Conservation (phyloP, 2,329 filamentous ascomycete species). For the Hypoxylon sp. region DNA sequence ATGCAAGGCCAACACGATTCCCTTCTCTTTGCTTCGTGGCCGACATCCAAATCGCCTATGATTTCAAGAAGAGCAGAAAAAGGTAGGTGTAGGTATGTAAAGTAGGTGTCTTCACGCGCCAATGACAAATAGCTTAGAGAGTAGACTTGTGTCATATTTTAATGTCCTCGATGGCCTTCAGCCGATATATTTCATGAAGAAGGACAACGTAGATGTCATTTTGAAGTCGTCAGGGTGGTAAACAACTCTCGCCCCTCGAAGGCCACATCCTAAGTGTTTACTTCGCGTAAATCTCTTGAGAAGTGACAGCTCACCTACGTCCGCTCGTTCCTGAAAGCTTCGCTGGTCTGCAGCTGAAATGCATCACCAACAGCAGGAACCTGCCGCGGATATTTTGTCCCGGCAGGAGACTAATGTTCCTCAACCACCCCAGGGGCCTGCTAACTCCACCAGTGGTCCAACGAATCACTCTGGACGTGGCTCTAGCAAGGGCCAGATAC, state of each 20-base stretch:
- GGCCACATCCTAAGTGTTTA: no score
- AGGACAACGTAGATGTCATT: constrained; percentile 7
- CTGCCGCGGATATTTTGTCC: constrained; percentile 20
- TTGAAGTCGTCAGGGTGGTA: constrained; percentile 22
- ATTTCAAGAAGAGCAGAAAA: constrained; percentile 2
- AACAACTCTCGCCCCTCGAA: constrained; percentile 12
- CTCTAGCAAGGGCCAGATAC: constrained; percentile 22
- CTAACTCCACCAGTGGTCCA: constrained; percentile 29
- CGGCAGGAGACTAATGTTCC: constrained; percentile 18
- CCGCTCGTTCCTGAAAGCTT: constrained; percentile 27
- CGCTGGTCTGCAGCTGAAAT: constrained; percentile 17
- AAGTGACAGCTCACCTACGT: constrained; percentile 34
- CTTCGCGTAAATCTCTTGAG: no score
- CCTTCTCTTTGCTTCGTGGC: constrained; percentile 12
- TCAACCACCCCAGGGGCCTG: constrained; percentile 33
- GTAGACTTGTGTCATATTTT: constrained; percentile 23
- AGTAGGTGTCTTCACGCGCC: constrained; percentile 8
- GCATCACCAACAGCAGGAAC: constrained; percentile 20
- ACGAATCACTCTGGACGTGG: constrained; percentile 35
- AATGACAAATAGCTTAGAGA: constrained; percentile 21
- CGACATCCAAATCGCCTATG: constrained; percentile 12
- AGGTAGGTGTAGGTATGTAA: not conserved
- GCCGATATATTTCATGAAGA: constrained; percentile 1
- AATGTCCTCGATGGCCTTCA: not conserved
- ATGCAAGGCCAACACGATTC: constrained; percentile 16